phyloP scores from a whole-genome alignment of 495 filamentous ascomycete genomes.

The Hypoxylon fuscum region DNA sequence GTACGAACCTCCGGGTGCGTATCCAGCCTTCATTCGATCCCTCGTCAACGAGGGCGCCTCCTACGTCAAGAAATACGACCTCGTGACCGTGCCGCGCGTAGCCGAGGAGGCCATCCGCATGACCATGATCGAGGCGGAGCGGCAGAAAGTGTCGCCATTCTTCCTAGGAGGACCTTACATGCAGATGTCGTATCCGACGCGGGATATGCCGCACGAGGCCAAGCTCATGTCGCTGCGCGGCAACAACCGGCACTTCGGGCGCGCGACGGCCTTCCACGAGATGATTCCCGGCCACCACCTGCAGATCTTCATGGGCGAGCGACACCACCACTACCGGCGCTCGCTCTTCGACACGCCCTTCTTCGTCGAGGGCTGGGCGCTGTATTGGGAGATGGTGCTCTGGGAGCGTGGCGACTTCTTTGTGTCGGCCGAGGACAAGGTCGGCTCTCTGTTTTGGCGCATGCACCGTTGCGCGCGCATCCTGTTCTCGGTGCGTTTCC shows the following conservation, averaged over 20 bases:
- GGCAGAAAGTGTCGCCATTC: constrained; percentile 61
- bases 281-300: constrained; percentile 65
- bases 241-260: constrained; percentile 61
- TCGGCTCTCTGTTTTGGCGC: constrained; percentile 62
- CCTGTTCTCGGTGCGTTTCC: constrained; percentile 61
- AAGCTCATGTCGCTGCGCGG: constrained; percentile 64
- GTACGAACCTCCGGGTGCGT: constrained; percentile 58
- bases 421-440: constrained; percentile 54
- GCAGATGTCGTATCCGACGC: constrained; percentile 60
- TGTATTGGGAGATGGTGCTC: constrained; percentile 64
- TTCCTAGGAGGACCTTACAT: constrained; percentile 61
- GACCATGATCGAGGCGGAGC: constrained; percentile 60
- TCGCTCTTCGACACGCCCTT: constrained; percentile 61
- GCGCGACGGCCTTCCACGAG: constrained; percentile 64
- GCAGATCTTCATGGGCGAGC: constrained; percentile 54
- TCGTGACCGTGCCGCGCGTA: constrained; percentile 60
- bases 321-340: constrained; percentile 54
- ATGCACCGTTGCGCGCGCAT: constrained; percentile 64
- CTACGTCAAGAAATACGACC: constrained; percentile 56
- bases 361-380: constrained; percentile 63
- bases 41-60: constrained; percentile 51
- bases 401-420: constrained; percentile 54
- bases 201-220: constrained; percentile 56
- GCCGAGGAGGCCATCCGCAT: constrained; percentile 60
- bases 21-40: constrained; percentile 55